Percentiles rank a stretch among this genome's conserved stretches.
These are phyloP conservation scores for Pythium vanterpoolii DNA, from an alignment of 352 stramenopile species.

Conservation along the genomic window DNA sequence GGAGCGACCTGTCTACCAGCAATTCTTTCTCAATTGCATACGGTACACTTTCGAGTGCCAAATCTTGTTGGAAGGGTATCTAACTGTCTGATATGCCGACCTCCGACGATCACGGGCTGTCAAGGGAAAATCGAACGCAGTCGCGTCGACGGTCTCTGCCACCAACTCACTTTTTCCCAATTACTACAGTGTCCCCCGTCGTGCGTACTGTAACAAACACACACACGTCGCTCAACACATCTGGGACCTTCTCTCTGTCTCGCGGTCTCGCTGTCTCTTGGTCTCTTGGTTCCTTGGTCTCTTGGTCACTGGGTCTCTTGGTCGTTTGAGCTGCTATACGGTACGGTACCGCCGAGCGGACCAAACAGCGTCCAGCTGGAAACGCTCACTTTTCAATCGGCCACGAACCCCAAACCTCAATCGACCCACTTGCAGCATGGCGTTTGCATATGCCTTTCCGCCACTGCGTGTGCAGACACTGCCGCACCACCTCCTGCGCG, in stretches of 20 bases:
- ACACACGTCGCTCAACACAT: neutral
- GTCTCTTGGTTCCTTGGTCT: no score
- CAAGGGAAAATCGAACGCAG: conserved; percentile 12
- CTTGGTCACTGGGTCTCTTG: no score
- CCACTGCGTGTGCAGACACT: conserved; percentile 1
- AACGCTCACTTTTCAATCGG: no score
- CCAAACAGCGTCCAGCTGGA: no score
- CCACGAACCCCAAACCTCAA: neutral
- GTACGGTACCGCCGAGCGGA: no score
- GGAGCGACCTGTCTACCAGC: neutral
- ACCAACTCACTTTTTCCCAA: neutral
- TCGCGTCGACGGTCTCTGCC: conserved; percentile 5
- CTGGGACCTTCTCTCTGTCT: neutral
- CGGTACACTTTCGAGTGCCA: conserved; percentile 21
- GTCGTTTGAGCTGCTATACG: no score
- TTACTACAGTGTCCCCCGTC: neutral
- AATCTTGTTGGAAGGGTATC: conserved; percentile 6
- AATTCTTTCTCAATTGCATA: neutral
- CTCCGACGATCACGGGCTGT: conserved; percentile 6
- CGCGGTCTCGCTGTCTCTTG: no score
- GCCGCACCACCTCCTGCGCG: neutral
- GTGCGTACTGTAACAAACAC: neutral
- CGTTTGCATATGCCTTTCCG: neutral
- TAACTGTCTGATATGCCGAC: conserved; percentile 13
- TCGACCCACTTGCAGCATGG: neutral